Evolutionary conservation across 257 asterid genomes (phyloP), one percentile per base, ranked within the genome.

Genomic region (Fraxinus cuspidata): DNA sequence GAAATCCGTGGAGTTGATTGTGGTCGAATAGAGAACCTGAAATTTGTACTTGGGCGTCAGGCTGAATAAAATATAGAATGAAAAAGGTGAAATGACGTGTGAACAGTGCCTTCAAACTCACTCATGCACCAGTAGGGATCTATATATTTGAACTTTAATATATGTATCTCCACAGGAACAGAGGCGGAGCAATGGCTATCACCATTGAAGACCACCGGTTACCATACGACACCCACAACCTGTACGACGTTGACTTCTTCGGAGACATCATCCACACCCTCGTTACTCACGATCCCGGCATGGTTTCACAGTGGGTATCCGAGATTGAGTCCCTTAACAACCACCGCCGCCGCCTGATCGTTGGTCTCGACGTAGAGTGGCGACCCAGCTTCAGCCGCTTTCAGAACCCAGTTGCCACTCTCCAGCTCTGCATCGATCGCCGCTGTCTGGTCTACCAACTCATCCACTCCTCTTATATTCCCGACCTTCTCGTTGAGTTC

Each of bases 341-440:
- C 23, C 25, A 70, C 72, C 31, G 81, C 82, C 3, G 47, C 72
- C 29, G 1, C 29, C 77, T 84, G 70, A 81, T 87, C 75, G 85
- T 85, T 77, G 85, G 89, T 42, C 83, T 87, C 38, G 87, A 85
- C 84, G 67, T 84, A 35, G 88, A 86, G 72, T 86, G 88, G 90
- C 81, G 83, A 37, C 90, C 87, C 0, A 27, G 34, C 69, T 75
- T 11, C 80, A 47, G 72, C 77, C 42, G 19, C 13, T 5, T 0
- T 0, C 79, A 38, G 15, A 83, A 81, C 82, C 86, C 82, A 13
- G 82, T 74, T 27, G 88, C 89, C n/a, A 80, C 79, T 4, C 78
- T 85, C 37, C 89, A 85, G 70, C 83, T 87, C 29, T 81, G 83
- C 81, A 77, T 87, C 27, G 85, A 77, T 77, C 44, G 27, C 42